Evolutionary conservation across 2,329 filamentous ascomycete species (phyloP), one percentile per base, ranked within the genome.

Genomic region (Beauveria medogensis): DNA sequence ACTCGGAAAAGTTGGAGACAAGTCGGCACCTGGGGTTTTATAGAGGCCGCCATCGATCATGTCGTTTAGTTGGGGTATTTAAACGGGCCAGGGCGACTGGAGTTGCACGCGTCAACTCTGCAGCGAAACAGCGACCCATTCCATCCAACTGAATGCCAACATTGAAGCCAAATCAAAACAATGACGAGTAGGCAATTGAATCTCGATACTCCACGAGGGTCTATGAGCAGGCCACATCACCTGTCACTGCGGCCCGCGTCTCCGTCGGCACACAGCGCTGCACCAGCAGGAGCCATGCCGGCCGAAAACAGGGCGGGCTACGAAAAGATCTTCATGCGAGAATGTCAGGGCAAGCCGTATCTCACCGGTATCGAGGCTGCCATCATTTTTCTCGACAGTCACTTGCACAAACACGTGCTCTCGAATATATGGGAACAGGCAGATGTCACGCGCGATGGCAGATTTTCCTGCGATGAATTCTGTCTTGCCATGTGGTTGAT

Each of bases 361-460:
- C 61, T 68, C 34, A 65, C 60, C 2, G 65, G 65, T 20, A 64
- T 66, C 34, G 64, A 65, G n/a, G 67, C 65, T 0, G 65, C 65
- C 12, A 54, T 48, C 3, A 28, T 68, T 2, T 68, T 68, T 20
- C 55, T 65, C 9, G 51, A 24, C 16, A 66, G 67, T n/a, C 63
- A 63, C 7, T 43, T 67, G 12, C 54, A 51, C 41, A 63, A 62
- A 26, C 41, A 60, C 6, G 63, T 65, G 44, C 60, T 67, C 9
- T 65, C 64, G 3, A 61, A 57, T 28, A 68, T 69, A 24, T 68
- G 67, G 67, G 64, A 66, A 18, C 62, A 67, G 43, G 62, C 66
- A 37, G 67, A 67, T 18, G 51, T 64, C 10, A 64, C 67, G 43
- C 63, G 62, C 2, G 63, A 69, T 54, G 67, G 67, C 2, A 59